Evolutionary conservation across 2,329 filamentous ascomycete species (phyloP).

Genomic region (Dactylellina haptotyla): DNA sequence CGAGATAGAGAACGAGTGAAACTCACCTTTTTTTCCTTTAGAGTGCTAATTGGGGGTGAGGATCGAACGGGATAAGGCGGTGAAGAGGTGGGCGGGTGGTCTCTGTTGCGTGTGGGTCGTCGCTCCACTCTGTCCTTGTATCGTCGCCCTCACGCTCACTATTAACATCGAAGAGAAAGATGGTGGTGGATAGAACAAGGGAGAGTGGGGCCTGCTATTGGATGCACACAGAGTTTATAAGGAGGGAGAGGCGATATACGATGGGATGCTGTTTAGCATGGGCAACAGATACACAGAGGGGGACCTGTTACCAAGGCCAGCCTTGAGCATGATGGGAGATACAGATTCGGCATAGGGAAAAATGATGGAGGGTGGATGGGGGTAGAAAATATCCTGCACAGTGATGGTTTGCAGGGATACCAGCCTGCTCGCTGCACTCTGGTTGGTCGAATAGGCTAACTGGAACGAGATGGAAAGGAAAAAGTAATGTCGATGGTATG

Average conservation of each 20-base stretch:
- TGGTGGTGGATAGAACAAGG: conserved; percentile 10
- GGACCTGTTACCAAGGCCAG: conserved; percentile 30
- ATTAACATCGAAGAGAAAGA: conserved; percentile 14
- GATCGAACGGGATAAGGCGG: conserved; percentile 53
- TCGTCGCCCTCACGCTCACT: conserved; percentile 39
- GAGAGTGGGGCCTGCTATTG: conserved; percentile 46
- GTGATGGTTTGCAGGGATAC: conserved; percentile 51
- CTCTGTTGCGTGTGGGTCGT: conserved; percentile 34
- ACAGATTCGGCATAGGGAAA: conserved; percentile 51
- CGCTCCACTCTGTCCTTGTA: conserved; percentile 53
- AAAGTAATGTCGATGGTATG: conserved; percentile 53
- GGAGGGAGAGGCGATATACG: conserved; percentile 7
- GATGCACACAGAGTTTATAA: conserved; percentile 35
- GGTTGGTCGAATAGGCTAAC: conserved; percentile 54
- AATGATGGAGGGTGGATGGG: conserved; percentile 54
- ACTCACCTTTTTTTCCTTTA: conserved; percentile 47
- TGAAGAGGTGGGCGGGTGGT: conserved; percentile 39
- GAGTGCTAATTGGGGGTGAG: conserved; percentile 42
- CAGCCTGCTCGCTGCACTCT: conserved; percentile 38
- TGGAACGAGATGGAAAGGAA: conserved; percentile 44
- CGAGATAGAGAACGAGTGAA: conserved; percentile 39
- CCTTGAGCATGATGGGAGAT: conserved; percentile 38
- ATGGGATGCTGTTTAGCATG: conserved; percentile 32
- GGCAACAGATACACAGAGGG: conserved; percentile 20
- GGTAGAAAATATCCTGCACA: conserved; percentile 45